Base-by-base conservation (phyloP, 2,329 filamentous ascomycete genomes). In the Coniochaeta pulveracea region DNA sequence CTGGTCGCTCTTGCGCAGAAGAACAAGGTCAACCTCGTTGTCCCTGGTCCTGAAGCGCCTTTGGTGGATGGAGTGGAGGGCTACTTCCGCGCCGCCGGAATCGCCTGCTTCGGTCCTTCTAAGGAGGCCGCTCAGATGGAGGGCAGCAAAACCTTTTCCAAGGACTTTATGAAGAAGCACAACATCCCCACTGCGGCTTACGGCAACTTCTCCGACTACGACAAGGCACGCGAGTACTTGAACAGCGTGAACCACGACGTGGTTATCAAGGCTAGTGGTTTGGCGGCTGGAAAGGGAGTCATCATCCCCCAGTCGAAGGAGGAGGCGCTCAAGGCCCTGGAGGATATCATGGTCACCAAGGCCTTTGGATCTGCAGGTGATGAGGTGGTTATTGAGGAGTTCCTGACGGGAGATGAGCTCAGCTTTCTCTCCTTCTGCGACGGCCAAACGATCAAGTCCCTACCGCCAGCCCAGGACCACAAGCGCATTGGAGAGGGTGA, bases 341-440 rank as follows among this genome's bases (percentile, higher is more conserved):
- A 80, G 51, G 79, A 86, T 42, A 94, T 96, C 46, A 96, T 98
- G 89, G 61, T 89, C 23, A 74, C 84, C 48, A 80, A 74, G 50
- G 81, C 85, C 35, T 98, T 96, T 49, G 89, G 89, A 11, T 63
- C 71, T 28, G 89, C 89, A 11, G 89, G 89, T 23, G 73, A 85
- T 44, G 84, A 93, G 56, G 85, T 98, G 14, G 89, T 98, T 26
- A 88, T 98, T 42, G 91, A 98, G 56, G 89, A 98, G 58, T 91
- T 83, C 45, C 64, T 98, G 21, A 75, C 84, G 39, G 91, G 91
- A 27, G 85, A 96, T 43, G 91, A 98, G 58, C 68, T 96, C 40
- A 91, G 83, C 50, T 82, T 98, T 42, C 66, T 98, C 31, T 85
- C 80, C 19, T 94, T 98, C 60, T 85, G 79, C 49, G 91, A 98